Evolutionary conservation across 768 basidiomycete genomes (phyloP), one percentile per base, ranked within the genome.

Genomic region (Melanogaster broomeanus): DNA sequence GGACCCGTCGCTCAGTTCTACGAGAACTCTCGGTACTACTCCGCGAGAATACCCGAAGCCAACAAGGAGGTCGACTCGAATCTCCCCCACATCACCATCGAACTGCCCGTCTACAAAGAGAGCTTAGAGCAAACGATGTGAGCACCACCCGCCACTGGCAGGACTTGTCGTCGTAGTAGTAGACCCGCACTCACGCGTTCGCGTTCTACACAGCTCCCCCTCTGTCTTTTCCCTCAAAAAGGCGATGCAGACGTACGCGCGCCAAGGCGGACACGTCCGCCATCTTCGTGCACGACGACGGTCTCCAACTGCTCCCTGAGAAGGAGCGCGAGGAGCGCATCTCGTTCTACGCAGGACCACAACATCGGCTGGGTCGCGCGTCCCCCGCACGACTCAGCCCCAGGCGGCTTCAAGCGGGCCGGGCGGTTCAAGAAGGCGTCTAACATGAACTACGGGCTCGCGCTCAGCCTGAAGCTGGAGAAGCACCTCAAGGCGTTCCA

Each of bases 351-450:
- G 77, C 77, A 13, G n/a, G 72, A 76, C 34, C 80, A 84, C 60
- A 77, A 74, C 50, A 81, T 85, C 40, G 84, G 78, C 16, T 85
- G 79, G 73, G 79, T 83, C 44, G 80, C 84, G 19, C 74, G 84
- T 30, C 84, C 84, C 0, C 67, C 62, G 48, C 81, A 85, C 8
- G 24, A 40, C 0, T 49, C 54, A 0, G 34, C 59, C 5, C 48
- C 55, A 2, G 43, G 24, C 15, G 69, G 63, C 5, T 69, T 69
- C 49, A 72, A 68, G n/a, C 70, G 74, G 27, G 67, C 87, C 0
- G 93, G 93, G 8, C 79, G 92, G 10, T 96, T 96, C 81, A 96
- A 96, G 77, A 96, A 96, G 66, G 92, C 92, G 2, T 87, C 84
- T 25, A 96, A 96, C 68, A 82, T 95, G 82, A 96, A 95, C 67